Conservation (phyloP, 345 rosid species). For the Ceriops decandra region DNA sequence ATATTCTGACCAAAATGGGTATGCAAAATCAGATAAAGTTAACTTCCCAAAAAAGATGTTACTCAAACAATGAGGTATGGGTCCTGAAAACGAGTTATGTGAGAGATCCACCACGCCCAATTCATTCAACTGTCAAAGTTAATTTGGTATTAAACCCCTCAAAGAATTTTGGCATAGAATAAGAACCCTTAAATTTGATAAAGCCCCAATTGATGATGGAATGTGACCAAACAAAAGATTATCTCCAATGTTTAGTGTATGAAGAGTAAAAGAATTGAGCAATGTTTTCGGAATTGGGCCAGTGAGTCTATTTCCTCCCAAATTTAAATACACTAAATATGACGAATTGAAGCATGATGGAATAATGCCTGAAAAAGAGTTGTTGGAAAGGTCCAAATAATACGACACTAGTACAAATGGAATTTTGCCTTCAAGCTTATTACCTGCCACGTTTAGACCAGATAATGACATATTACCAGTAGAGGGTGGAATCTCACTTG, state of each 20-base stretch:
- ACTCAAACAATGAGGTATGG: background rate
- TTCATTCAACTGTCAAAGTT: background rate
- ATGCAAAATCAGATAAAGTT: too few species aligned
- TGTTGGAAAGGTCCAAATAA: background rate
- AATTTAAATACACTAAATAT: background rate
- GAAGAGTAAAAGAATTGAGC: background rate
- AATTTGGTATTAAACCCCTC: background rate
- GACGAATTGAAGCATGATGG: background rate
- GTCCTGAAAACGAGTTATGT: background rate
- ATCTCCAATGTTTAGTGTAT: background rate
- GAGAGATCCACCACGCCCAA: background rate
- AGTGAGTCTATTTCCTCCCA: background rate
- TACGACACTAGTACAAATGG: background rate
- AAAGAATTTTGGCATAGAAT: background rate
- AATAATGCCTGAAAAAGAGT: background rate
- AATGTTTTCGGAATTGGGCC: background rate
- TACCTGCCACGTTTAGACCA: background rate
- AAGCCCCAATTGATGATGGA: background rate
- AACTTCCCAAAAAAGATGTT: background rate
- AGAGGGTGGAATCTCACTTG: background rate
- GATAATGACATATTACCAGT: background rate
- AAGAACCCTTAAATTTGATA: background rate
- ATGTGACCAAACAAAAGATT: background rate
- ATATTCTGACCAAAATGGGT: background rate
- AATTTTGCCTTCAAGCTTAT: background rate